Evolutionary conservation across 2,329 filamentous ascomycete species (phyloP), one percentile per base, ranked within the genome.

Genomic region (Onygenales sp.): DNA sequence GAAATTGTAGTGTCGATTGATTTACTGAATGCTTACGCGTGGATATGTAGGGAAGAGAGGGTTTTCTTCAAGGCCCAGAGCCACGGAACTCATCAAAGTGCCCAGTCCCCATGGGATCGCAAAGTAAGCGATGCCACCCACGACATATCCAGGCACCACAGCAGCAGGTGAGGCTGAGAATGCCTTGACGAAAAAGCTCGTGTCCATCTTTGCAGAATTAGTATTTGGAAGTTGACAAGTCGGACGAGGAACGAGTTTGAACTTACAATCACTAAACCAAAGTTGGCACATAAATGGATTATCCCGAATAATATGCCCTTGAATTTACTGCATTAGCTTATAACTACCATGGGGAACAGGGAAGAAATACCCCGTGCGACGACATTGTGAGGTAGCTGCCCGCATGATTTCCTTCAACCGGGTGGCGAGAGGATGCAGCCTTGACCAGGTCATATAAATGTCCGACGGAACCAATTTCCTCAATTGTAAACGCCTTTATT

Each of bases 361-460:
- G 11, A 33, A 47, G 7, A 31, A 27, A 47, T 36, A 74, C 72
- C 14, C 68, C 68, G 53, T 78, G 75, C 2, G 77, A 79, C 0
- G 73, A 78, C 76, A 82, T 78, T 0, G 80, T 81, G 50, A 82
- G 57, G 54, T 78, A 80, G 0, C 76, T 77, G 0, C 78, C 78
- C n/a, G 72, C 62, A 14, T 78, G 65, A 39, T 82, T 82, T 0
- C 78, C 79, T 0, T 66, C 62, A 0, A 81, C 74, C 0, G 78
- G 78, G 39, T 75, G 68, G 0, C 66, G 65, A 2, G 66, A 60
- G 0, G 71, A 73, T 0, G 76, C 74, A 3, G 72, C 67, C 5
- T 75, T 67, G 11, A 82, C 64, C 0, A 80, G 68, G 4, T 80
- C 75, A 43, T 74, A 82, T 2, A 82, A 66, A 1, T 73, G 67